Base-by-base conservation (phyloP, 192 early-diverging fungal genomes). In the Coemansia sp. region DNA sequence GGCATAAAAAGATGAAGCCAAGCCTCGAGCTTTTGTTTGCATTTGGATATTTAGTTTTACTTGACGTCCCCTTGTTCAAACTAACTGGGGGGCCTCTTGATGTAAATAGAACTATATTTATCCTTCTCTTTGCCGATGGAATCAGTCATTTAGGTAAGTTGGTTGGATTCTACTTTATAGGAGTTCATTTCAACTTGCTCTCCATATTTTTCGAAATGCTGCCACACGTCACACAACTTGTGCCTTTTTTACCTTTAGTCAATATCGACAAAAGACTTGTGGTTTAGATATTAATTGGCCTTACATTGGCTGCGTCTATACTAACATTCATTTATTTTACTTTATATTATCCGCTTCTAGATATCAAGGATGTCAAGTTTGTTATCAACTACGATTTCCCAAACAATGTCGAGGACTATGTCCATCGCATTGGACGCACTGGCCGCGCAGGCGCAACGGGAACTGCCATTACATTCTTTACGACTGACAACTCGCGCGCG, bases 321-420 rank as follows among this genome's bases (percentile, higher is more conserved):
- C 15, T 51, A 23, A 51, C 18, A 23, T 15, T n/a, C 49, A 2
- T 1, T 18, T 11, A 6, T 5, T 56, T 46, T 49, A 5, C 45
- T 20, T 49, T 49, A n/a, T 8, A 18, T 49, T 49, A 12, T 49
- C 20, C 18, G 20, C 16, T 23, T 67, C 26, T 78, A 90, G 92
- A 93, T 81, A 88, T 93, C 82, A 95, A 95, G 75, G 92, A 96
- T 77, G 94, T 99, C 76, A 96, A 96, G 75, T 93, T 91, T 78
- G 97, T 99, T 16, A 94, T 99, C 84, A 99, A 99, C 80, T 93
- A 92, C 67, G 94, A 95, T 63, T 95, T 95, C 87, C 97, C 97
- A 24, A 88, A 89, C 67, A 96, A 91, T 67, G 87, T 93, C 63
- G 92, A 93, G 57, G 95, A 95, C 76, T 94, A 93, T 74, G 90